Percentiles rank a stretch among this genome's conserved stretches.
These are phyloP conservation scores for Tubosaeta sp. DNA, from an alignment of 768 basidiomycete species.

Conservation along the genomic window DNA sequence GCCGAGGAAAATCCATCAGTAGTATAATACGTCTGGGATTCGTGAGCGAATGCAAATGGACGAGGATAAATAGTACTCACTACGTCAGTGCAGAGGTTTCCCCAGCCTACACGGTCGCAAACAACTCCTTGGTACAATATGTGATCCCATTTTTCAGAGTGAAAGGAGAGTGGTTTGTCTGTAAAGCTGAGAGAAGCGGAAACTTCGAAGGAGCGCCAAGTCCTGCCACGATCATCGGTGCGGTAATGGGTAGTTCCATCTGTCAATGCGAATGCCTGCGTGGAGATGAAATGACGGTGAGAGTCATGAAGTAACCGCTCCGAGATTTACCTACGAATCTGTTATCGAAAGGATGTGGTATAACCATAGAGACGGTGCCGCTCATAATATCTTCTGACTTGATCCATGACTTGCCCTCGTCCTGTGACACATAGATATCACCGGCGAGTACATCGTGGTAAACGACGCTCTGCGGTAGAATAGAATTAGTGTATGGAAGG, in stretches of 20 bases:
- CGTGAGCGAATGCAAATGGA: slow-evolving; percentile 6
- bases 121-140: slow-evolving; percentile 75
- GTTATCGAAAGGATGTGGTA: slow-evolving; percentile 86
- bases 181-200: slow-evolving; percentile 47
- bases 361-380: slow-evolving; percentile 63
- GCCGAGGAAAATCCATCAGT: slow-evolving; percentile 71
- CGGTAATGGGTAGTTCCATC: slow-evolving; percentile 75
- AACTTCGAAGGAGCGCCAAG: slow-evolving; percentile 80
- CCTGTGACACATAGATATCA: slow-evolving; percentile 69
- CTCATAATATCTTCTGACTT: slow-evolving; percentile 45
- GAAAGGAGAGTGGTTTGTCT: slow-evolving; percentile 75
- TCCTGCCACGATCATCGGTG: slow-evolving; percentile 81
- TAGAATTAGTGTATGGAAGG: not conserved
- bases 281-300: not conserved
- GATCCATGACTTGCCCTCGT: slow-evolving; percentile 81
- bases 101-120: slow-evolving; percentile 57
- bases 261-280: slow-evolving; percentile 84
- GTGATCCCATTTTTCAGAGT: slow-evolving; percentile 74
- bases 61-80: slow-evolving; percentile 31
- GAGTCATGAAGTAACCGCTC: not conserved
- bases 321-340: slow-evolving; percentile 48
- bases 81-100: slow-evolving; percentile 64
- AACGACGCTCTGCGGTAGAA: slow-evolving; percentile 50
- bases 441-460: slow-evolving; percentile 74
- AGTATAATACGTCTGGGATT: slow-evolving; percentile 79